phyloP scores from a whole-genome alignment of 331 rosid genomes.

The Arachis monticola region DNA sequence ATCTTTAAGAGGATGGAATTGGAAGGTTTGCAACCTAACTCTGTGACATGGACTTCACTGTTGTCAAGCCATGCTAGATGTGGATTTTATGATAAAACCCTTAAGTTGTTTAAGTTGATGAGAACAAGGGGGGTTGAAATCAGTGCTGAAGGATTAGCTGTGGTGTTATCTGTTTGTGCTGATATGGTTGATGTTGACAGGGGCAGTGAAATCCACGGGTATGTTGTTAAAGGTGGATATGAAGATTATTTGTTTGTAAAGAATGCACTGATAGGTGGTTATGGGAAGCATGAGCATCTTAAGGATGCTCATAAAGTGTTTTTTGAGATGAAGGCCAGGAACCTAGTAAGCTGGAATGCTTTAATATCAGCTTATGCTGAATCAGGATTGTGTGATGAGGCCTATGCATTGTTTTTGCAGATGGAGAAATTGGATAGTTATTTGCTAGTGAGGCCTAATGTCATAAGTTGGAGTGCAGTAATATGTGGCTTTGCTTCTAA shows the following conservation, averaged over 20 bases:
- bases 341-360: slow-evolving; percentile 80
- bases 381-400: slow-evolving; percentile 75
- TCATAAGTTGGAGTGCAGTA: slow-evolving; percentile 83
- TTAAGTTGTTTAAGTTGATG: slow-evolving; percentile 61
- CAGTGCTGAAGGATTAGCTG: slow-evolving; percentile 77
- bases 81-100: slow-evolving; percentile 57
- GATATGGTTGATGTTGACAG: slow-evolving; percentile 54
- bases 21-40: slow-evolving; percentile 66
- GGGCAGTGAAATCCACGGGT: slow-evolving; percentile 69
- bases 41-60: slow-evolving; percentile 84
- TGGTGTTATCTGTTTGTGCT: slow-evolving; percentile 77
- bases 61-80: slow-evolving; percentile 76
- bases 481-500: slow-evolving; percentile 67
- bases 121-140: slow-evolving; percentile 53
- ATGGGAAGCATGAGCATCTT: slow-evolving; percentile 64
- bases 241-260: slow-evolving; percentile 71
- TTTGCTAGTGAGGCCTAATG: slow-evolving; percentile 63
- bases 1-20: slow-evolving; percentile 67
- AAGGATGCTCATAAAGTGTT: slow-evolving; percentile 60
- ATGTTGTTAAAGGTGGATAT: slow-evolving; percentile 73
- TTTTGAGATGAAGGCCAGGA: slow-evolving; percentile 58
- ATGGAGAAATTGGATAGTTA: slow-evolving; percentile 46
- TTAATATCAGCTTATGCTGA: slow-evolving; percentile 79
- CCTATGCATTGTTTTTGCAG: slow-evolving; percentile 58
- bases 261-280: slow-evolving; percentile 69